These are phyloP conservation scores for Keithomyces neogunnii DNA, from an alignment of 2,329 filamentous ascomycete species.

Conservation along the genomic window DNA sequence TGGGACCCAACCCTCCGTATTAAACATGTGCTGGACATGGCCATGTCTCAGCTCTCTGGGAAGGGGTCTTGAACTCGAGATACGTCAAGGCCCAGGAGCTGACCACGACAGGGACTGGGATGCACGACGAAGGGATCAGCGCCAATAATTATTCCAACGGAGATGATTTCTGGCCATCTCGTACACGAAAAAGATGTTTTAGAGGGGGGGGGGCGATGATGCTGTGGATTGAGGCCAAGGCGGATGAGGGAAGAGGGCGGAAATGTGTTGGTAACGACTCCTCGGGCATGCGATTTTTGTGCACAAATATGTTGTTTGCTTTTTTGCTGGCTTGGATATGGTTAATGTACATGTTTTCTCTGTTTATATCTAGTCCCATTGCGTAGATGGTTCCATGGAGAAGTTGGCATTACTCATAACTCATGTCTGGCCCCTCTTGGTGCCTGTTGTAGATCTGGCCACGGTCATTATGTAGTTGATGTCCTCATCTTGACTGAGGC, in stretches of 20 bases:
- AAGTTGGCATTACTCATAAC: background rate
- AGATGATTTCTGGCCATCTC: background rate
- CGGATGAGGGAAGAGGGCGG: background rate
- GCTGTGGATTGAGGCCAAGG: too few species aligned
- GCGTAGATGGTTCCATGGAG: background rate
- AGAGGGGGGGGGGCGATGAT: too few species aligned
- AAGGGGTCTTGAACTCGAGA: background rate
- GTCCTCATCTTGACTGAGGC: too few species aligned
- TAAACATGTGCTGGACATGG: conserved; percentile 20
- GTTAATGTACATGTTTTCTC: background rate
- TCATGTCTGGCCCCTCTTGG: background rate
- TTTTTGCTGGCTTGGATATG: conserved; percentile 2
- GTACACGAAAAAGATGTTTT: background rate
- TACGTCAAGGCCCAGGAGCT: background rate
- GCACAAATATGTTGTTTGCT: conserved; percentile 3
- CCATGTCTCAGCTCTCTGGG: background rate
- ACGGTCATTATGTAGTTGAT: too few species aligned
- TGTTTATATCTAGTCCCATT: background rate
- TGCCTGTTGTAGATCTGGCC: background rate
- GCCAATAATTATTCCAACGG: background rate
- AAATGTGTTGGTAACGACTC: background rate
- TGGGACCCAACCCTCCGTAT: conserved; percentile 41
- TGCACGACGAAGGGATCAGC: background rate
- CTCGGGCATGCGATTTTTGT: conserved; percentile 2
- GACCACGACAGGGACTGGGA: background rate